phyloP scores from a whole-genome alignment of 2,329 filamentous ascomycete genomes.

The Cladobotryum mycophilum region DNA sequence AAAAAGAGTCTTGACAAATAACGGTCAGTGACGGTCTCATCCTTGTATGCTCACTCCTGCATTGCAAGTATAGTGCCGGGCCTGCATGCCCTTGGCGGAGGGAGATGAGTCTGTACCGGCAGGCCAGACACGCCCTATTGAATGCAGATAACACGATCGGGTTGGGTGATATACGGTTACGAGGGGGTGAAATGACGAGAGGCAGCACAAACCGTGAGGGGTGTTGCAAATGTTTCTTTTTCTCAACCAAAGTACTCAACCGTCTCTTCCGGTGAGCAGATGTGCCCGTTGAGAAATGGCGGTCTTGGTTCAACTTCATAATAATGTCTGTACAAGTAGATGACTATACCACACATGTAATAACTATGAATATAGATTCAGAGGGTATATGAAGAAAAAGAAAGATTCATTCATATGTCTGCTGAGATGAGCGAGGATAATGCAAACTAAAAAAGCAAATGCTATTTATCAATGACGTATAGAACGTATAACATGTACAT shows the following conservation, averaged over 20 bases:
- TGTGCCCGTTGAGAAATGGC: neutral
- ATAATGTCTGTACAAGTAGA: neutral
- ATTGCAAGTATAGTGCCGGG: no score
- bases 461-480: no score
- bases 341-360: no score
- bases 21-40: neutral
- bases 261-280: neutral
- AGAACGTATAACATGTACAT: no score
- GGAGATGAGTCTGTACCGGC: neutral
- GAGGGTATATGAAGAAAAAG: no score
- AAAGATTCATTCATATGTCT: no score
- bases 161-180: no score
- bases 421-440: no score
- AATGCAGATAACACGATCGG: no score
- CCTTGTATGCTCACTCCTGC: no score
- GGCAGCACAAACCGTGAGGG: conserved; percentile 3
- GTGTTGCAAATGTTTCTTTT: conserved; percentile 2
- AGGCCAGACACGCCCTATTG: neutral
- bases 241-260: neutral
- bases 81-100: neutral
- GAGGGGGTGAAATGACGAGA: neutral
- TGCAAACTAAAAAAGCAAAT: no score
- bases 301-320: neutral
- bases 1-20: conserved; percentile 36
- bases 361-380: no score